These are phyloP conservation scores for Eremochloa ophiuroides DNA, from an alignment of 176 grass and related monocot genomes.

Conservation along the genomic window DNA sequence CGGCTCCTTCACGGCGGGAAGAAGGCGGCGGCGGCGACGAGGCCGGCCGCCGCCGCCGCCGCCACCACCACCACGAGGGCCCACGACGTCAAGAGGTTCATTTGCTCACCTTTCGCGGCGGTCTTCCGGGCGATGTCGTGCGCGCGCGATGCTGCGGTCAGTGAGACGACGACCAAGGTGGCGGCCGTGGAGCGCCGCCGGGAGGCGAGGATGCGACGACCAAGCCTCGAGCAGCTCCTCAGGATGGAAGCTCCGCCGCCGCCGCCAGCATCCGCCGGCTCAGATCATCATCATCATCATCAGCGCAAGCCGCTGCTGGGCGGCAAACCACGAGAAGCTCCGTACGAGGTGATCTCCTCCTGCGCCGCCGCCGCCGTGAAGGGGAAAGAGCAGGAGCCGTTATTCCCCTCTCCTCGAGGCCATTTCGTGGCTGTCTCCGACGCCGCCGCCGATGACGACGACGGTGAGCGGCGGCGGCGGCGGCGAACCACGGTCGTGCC, in stretches of 20 bases:
- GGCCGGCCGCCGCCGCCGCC: not conserved
- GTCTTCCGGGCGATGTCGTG: not conserved
- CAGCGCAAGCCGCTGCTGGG: not conserved
- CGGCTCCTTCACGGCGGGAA: not conserved
- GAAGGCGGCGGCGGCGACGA: not conserved
- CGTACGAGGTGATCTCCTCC: not conserved
- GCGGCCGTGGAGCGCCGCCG: not conserved
- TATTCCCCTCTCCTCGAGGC: not conserved
- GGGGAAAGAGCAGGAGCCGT: not conserved
- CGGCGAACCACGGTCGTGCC: not conserved
- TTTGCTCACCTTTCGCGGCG: slow-evolving; percentile 9
- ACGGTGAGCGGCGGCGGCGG: no score
- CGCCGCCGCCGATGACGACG: not conserved
- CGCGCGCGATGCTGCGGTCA: not conserved
- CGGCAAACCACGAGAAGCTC: not conserved
- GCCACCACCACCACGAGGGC: not conserved
- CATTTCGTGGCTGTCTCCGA: not conserved
- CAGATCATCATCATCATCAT: not conserved
- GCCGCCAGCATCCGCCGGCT: not conserved
- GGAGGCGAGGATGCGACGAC: not conserved
- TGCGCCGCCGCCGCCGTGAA: not conserved
- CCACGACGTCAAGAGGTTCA: not conserved
- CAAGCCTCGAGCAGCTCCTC: slow-evolving; percentile 37
- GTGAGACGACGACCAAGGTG: not conserved
- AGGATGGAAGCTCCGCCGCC: slow-evolving; percentile 10